phyloP scores from a whole-genome alignment of 768 basidiomycete species.

The Mycena maculata region DNA sequence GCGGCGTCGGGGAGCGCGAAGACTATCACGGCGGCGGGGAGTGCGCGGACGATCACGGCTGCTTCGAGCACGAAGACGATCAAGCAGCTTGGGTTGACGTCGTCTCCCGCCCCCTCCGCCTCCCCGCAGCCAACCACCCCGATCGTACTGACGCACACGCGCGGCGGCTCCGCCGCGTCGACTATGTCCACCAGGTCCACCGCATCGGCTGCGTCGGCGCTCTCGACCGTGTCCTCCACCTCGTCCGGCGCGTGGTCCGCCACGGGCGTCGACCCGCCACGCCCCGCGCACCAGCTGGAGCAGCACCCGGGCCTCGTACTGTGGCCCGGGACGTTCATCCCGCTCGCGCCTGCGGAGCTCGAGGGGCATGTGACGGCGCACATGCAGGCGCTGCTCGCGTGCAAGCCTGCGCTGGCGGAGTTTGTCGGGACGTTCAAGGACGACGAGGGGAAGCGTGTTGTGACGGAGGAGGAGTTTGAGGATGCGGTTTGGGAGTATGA shows the following conservation, averaged over 20 bases:
- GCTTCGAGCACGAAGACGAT: constrained; percentile 22
- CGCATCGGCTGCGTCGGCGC: constrained; percentile 16
- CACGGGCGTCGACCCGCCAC: neutral
- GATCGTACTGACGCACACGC: constrained; percentile 17
- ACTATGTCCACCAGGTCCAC: constrained; percentile 13
- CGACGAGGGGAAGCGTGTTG: constrained; percentile 49
- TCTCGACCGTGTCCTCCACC: constrained; percentile 6
- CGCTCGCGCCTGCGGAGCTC: constrained; percentile 66
- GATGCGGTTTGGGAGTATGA: constrained; percentile 62
- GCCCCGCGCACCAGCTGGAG: neutral
- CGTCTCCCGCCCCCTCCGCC: neutral
- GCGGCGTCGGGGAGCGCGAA: constrained; percentile 8
- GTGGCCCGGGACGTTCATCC: constrained; percentile 69
- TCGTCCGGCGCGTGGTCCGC: constrained; percentile 24
- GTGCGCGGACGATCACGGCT: constrained; percentile 22
- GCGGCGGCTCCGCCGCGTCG: constrained; percentile 27
- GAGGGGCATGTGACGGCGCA: constrained; percentile 83
- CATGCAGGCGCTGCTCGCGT: constrained; percentile 72
- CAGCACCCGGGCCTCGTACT: constrained; percentile 66
- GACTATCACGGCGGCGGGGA: constrained; percentile 29
- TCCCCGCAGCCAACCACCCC: neutral
- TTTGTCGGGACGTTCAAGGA: constrained; percentile 56
- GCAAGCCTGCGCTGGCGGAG: constrained; percentile 66
- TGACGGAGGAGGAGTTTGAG: constrained; percentile 49
- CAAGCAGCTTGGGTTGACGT: constrained; percentile 11